Conservation (phyloP, 139 green algal species). For the Ettlia oleoabundans region DNA sequence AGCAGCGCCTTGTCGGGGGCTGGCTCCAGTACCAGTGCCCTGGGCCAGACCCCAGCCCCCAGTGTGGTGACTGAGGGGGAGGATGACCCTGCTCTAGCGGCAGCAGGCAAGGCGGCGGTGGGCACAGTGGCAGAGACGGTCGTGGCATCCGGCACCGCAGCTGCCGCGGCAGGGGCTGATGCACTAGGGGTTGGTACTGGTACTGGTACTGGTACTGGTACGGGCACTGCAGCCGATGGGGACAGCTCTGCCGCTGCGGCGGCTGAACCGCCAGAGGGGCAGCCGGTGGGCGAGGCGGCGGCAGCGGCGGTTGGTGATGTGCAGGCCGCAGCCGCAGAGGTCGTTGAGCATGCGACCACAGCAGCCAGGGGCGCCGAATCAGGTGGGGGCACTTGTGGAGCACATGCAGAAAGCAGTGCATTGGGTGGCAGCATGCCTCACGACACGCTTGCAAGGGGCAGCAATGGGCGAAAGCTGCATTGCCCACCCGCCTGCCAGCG, state of each 20-base stretch:
- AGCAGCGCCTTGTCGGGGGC: not conserved
- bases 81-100: not conserved
- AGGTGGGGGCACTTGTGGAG: conserved; percentile 7
- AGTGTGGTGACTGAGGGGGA: not conserved
- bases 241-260: too few species aligned
- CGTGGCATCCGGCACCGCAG: not conserved
- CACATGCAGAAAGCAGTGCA: not conserved
- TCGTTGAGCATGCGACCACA: not conserved
- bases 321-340: not conserved
- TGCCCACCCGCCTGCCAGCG: too few species aligned
- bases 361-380: not conserved
- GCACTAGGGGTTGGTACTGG: not conserved
- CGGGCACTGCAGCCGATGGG: not conserved
- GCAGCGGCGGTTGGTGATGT: not conserved
- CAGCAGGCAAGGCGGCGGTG: not conserved
- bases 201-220: not conserved
- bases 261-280: not conserved
- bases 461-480: too few species aligned
- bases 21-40: not conserved
- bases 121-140: not conserved
- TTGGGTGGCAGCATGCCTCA: too few species aligned
- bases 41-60: not conserved
- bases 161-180: not conserved
- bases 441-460: too few species aligned
- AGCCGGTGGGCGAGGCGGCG: not conserved